A percentile compares a stretch with the other conserved stretches of the same genome.
Conservation (phyloP, 2,329 filamentous ascomycete genomes). For the Lachnellula subtilissima region DNA sequence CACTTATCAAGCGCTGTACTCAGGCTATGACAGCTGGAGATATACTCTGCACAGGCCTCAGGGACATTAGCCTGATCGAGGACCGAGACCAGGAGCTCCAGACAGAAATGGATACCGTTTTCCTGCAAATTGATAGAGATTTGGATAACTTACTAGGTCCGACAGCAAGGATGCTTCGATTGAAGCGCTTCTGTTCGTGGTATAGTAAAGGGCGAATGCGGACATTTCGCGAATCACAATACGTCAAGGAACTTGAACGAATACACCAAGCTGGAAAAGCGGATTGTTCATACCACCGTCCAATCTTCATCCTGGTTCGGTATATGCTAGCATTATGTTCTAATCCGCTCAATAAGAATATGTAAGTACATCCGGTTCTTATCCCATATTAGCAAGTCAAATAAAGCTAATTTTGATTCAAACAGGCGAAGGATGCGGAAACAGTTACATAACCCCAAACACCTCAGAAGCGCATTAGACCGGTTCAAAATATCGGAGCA, state of each 20-base stretch:
- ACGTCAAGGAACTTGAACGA: neutral
- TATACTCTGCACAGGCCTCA: no score
- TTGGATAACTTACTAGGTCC: neutral
- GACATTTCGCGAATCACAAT: neutral
- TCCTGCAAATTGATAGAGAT: neutral
- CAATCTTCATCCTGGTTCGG: neutral
- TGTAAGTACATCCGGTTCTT: no score
- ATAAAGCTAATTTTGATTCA: no score
- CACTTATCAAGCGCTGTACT: neutral
- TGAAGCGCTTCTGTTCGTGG: neutral
- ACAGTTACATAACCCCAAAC: no score
- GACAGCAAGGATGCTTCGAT: neutral
- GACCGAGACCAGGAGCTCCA: neutral
- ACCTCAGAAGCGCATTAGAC: no score
- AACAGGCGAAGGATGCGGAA: no score
- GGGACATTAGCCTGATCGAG: neutral
- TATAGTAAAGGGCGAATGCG: neutral
- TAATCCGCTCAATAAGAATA: neutral
- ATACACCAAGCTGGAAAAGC: neutral
- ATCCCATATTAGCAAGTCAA: no score
- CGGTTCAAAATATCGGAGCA: no score
- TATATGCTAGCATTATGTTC: neutral
- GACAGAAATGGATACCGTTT: neutral
- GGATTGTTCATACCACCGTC: neutral
- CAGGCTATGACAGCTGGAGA: neutral